These are phyloP conservation scores for Mycena pura DNA, from an alignment of 768 basidiomycete genomes.

Conservation along the genomic window DNA sequence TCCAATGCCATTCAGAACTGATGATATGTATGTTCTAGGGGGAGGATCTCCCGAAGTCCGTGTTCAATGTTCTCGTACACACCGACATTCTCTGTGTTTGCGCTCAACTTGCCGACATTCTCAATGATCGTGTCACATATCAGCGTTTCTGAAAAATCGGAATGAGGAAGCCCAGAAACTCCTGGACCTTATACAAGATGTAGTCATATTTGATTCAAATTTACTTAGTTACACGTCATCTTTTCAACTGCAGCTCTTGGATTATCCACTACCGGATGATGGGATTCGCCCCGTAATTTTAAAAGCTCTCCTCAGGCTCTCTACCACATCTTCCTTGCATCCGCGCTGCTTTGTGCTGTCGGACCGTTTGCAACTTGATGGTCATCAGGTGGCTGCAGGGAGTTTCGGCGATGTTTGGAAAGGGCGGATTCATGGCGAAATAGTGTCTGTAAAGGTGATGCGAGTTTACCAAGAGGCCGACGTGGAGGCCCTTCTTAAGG, in stretches of 20 bases:
- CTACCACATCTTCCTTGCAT: constrained; percentile 1
- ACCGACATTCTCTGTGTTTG: background rate
- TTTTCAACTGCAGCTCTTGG: constrained; percentile 1
- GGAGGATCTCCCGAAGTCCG: background rate
- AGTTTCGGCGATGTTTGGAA: constrained; percentile 13
- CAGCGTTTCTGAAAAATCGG: background rate
- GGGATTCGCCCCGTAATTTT: background rate
- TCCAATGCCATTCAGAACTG: background rate
- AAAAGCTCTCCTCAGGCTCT: constrained; percentile 3
- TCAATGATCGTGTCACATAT: background rate
- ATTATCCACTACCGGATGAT: constrained; percentile 10
- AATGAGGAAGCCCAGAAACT: constrained; percentile 18
- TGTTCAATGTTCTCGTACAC: background rate
- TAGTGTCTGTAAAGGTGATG: constrained; percentile 10
- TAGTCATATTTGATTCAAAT: background rate
- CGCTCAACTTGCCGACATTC: background rate
- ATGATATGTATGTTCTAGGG: background rate
- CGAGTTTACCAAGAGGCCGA: constrained; percentile 6
- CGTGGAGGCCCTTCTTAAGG: constrained; percentile 8
- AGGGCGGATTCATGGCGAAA: background rate
- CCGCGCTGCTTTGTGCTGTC: constrained; percentile 6
- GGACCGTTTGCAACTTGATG: background rate
- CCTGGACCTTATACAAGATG: constrained; percentile 28
- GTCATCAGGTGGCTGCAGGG: background rate
- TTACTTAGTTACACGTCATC: background rate